Base-by-base conservation (phyloP, 768 basidiomycete genomes). In the Xerocomellus amylosporus region DNA sequence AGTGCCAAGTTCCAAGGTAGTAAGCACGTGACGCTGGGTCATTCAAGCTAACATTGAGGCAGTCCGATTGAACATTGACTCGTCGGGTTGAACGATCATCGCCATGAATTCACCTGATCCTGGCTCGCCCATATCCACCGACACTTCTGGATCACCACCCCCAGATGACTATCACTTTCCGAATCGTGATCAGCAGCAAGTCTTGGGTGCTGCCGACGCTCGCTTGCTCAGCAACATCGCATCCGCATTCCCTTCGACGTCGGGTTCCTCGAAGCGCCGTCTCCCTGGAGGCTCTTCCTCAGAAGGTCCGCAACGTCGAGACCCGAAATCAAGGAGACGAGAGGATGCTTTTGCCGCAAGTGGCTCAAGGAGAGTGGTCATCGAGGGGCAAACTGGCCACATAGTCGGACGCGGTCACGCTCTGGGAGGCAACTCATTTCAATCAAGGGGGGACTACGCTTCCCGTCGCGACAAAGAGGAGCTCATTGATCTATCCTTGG, bases 401-500 rank as follows among this genome's bases (percentile, higher is more conserved):
- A 19, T 44, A 19, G 43, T 12, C 10, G 60, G 58, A 26, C 42
- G 54, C 14, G 24, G 20, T 30, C 17, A 33, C n/a, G 63, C 56
- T 31, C 36, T 58, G 30, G 59, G 60, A 47, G 43, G 58, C 45
- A 64, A 54, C 51, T 36, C 67, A 10, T 55, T 60, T 42, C 60
- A 68, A 55, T 64, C 66, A 28, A 69, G 64, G 46, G 69, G 70
- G 38, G 76, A 79, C 37, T 68, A 69, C 33, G 68, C 70, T 19
- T 70, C 67, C n/a, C 80, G 76, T 64, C 70, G 79, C 52, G 81
- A 84, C 49, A 83, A 81, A 58, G 81, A 82, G 40, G 82, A 84
- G 19, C 70, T 84, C 48, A 70, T 83, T 47, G 82, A 84, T 65
- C 58, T 66, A 36, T 59, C 71, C 48, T 52, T 81, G 20, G 80